These are phyloP conservation scores for Crithidia sp. DNA, from an alignment of 208 protist species.

Conservation along the genomic window DNA sequence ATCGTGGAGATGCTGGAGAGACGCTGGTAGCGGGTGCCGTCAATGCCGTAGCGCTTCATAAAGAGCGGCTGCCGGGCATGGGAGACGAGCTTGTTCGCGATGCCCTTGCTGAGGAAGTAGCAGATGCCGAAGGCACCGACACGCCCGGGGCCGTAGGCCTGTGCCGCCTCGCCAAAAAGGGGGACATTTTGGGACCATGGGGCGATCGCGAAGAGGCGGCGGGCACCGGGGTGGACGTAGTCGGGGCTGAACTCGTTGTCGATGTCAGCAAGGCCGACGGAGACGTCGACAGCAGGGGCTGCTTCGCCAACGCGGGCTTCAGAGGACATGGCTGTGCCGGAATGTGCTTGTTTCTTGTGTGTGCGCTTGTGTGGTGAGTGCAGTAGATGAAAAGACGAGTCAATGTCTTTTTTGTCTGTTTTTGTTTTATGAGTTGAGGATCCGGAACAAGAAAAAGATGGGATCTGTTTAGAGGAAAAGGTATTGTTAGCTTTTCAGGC, in stretches of 20 bases:
- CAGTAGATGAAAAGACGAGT: too few species aligned
- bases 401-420: too few species aligned
- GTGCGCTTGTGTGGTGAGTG: neutral
- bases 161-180: slow-evolving; percentile 40
- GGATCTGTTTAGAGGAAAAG: too few species aligned
- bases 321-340: neutral
- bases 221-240: slow-evolving; percentile 49
- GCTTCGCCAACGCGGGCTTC: neutral
- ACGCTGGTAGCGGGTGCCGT: slow-evolving; percentile 51
- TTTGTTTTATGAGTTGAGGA: too few species aligned
- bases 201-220: slow-evolving; percentile 27
- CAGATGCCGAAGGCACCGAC: slow-evolving; percentile 41
- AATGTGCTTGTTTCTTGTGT: neutral
- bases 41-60: slow-evolving; percentile 44
- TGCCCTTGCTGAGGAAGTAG: slow-evolving; percentile 65
- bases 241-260: slow-evolving; percentile 25
- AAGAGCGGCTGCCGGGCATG: slow-evolving; percentile 56
- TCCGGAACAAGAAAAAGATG: too few species aligned
- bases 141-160: slow-evolving; percentile 45
- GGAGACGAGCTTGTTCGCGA: slow-evolving; percentile 49
- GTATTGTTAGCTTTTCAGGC: too few species aligned
- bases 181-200: slow-evolving; percentile 42
- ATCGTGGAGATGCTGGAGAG: slow-evolving; percentile 45
- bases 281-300: neutral
- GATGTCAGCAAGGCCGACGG: neutral